Percentiles rank a stretch among this genome's conserved stretches.
Evolutionary conservation across 352 stramenopile species (phyloP).

Genomic region (Phytophthora hibernalis): DNA sequence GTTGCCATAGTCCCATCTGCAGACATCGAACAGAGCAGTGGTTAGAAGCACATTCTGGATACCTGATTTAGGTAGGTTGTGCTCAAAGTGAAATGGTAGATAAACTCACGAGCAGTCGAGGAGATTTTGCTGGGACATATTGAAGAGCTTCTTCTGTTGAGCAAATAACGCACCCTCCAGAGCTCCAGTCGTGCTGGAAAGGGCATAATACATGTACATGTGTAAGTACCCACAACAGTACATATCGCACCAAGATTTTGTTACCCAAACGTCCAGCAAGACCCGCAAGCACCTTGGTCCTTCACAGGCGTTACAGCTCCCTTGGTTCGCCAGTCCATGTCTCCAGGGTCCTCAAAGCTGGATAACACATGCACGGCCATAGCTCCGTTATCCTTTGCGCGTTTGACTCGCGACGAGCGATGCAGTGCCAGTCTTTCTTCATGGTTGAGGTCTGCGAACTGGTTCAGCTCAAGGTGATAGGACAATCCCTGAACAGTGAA

Average conservation of each 20-base stretch:
- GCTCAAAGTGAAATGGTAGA: background rate
- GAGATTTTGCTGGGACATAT: slow-evolving; percentile 91
- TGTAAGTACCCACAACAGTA: slow-evolving; percentile 6
- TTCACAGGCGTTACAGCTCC: slow-evolving; percentile 91
- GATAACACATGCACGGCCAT: slow-evolving; percentile 48
- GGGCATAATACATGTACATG: slow-evolving; percentile 14
- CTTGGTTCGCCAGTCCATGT: slow-evolving; percentile 89
- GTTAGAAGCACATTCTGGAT: slow-evolving; percentile 3
- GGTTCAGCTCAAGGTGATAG: slow-evolving; percentile 83
- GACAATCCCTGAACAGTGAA: slow-evolving; percentile 57
- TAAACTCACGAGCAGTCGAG: slow-evolving; percentile 88
- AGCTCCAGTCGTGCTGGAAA: slow-evolving; percentile 73
- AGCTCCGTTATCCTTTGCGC: slow-evolving; percentile 70
- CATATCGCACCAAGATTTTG: background rate
- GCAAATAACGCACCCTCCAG: slow-evolving; percentile 80
- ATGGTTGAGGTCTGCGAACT: slow-evolving; percentile 84
- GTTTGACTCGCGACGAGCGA: slow-evolving; percentile 52
- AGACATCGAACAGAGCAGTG: slow-evolving; percentile 7
- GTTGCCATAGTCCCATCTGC: slow-evolving; percentile 91
- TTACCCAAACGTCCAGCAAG: slow-evolving; percentile 93
- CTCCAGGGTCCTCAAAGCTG: slow-evolving; percentile 53
- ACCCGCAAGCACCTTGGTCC: slow-evolving; percentile 92
- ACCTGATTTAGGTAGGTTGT: background rate
- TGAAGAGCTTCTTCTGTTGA: slow-evolving; percentile 77
- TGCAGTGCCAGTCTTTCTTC: slow-evolving; percentile 68